Evolutionary conservation across 116 monocot genomes (phyloP), one percentile per base, ranked within the genome.

Genomic region (Trichopus zeylanicus): DNA sequence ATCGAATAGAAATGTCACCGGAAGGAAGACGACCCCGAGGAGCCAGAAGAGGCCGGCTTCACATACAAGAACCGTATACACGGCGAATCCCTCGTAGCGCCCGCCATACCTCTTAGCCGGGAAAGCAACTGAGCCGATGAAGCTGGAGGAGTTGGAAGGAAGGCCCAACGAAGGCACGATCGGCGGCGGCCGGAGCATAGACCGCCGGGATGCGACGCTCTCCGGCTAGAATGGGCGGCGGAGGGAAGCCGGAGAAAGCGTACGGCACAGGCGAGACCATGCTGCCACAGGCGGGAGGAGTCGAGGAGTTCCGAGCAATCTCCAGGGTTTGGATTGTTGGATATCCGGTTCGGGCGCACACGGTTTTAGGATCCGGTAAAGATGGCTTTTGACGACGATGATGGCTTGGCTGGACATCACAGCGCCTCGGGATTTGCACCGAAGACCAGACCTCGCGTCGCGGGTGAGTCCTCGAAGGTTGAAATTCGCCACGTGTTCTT

Each of bases 31-130:
- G 65, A 53, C 29, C 35, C 47, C 55, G 31, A 49, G 13, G 10
- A 7, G 13, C 16, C 26, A 4, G 68, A 31, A 49, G n/a, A n/a
- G n/a, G 58, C 21, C 4, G 38, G 2, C 33, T 68, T 67, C 30
- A 89, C 70, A 51, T 75, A n/a, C 52, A 34, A 89, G 78, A 56
- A 78, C 39, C 13, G 89, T 77, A 26, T 62, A 89, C 8, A 35
- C 67, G 0, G 59, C 26, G 9, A 31, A 22, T 3, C 23, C 7
- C 15, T 18, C 27, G 37, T 60, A 7, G 8, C 33, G 5, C 1
- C 11, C 19, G 7, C 21, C 20, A 48, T 13, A 61, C 4, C 26
- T n/a, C 61, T 39, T 67, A 46, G 73, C 63, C 2, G 72, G 78
- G 6, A 37, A 24, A 12, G 23, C 46, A 30, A 89, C 48, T 19